Evolutionary conservation across 73 alveolate species (phyloP), one percentile per base, ranked within the genome.

Genomic region (Tetrahymena elliotti): DNA sequence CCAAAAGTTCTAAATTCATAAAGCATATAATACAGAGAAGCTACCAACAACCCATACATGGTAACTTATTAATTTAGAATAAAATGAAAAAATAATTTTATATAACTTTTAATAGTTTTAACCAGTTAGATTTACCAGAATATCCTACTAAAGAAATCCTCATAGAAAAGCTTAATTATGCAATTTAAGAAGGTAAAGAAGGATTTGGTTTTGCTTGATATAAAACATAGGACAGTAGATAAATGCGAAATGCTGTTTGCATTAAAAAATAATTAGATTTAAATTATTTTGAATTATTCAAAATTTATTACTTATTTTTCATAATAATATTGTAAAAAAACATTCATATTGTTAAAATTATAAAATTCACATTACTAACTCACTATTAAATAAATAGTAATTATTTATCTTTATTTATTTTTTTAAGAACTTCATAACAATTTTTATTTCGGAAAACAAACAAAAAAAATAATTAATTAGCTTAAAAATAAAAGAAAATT

Each of bases 11-110:
- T 52, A 95, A 22, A 93, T 95, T 35, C 97, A 95, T 83, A 95
- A 95, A 84, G 93, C 96, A 18, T 95, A 92, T 98, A 96, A 97
- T 93, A 95, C 41, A 53, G 98, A 98, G 93, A 96, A 98, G 95
- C 95, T 98, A 52, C 99, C 99, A 83, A 97, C 99, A 15, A 98
- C 99, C 15, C 99, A 98, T 95, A 98, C 99, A 38, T 98, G 99
- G 97, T 96, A 96, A 94, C 24, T 16, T 37, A 11, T 24, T 16
- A 39, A 39, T n/a, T 11, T 38, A 10, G 37, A 83, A 93, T 68
- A 3, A 84, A 20, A 8, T 24, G 15, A 68, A 6, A 27, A 18
- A 1, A 27, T 22, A n/a, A 27, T 6, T 3, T n/a, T 31, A 18
- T 27, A 27, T 18, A 68, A 68, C n/a, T 27, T 18, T 24, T 1